Evolutionary conservation across 2,329 filamentous ascomycete species (phyloP).

Genomic region (Arthrocladium fulminans): DNA sequence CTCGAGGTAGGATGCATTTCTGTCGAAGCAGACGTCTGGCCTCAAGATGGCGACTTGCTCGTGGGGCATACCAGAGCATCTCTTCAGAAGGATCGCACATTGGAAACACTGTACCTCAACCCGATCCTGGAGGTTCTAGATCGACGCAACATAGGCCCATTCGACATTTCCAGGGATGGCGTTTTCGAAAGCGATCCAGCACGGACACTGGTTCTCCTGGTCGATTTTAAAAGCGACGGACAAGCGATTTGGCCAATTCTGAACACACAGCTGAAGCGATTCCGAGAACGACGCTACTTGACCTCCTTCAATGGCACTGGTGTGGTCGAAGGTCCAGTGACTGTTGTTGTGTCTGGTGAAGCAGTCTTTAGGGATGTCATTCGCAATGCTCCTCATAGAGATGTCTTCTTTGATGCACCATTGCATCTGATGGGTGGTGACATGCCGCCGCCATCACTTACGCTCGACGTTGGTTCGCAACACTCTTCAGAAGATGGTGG

Average conservation of each 20-base stretch:
- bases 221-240: slow-evolving; percentile 43
- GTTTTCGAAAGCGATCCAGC: slow-evolving; percentile 43
- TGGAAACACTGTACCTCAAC: slow-evolving; percentile 45
- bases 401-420: slow-evolving; percentile 50
- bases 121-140: slow-evolving; percentile 44
- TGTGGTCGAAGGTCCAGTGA: slow-evolving; percentile 39
- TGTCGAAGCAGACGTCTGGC: slow-evolving; percentile 52
- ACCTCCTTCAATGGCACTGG: slow-evolving; percentile 42
- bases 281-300: slow-evolving; percentile 43
- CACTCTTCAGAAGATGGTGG: slow-evolving; percentile 26
- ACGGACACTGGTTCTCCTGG: slow-evolving; percentile 44
- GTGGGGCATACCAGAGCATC: slow-evolving; percentile 46
- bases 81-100: slow-evolving; percentile 39
- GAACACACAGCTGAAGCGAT: slow-evolving; percentile 35
- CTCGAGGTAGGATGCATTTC: slow-evolving; percentile 46
- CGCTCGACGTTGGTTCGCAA: too few species aligned
- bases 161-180: slow-evolving; percentile 31
- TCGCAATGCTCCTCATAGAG: slow-evolving; percentile 40
- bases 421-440: slow-evolving; percentile 32
- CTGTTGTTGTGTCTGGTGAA: slow-evolving; percentile 47
- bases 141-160: slow-evolving; percentile 36
- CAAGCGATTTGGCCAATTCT: slow-evolving; percentile 31
- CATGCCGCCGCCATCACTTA: too few species aligned
- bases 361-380: slow-evolving; percentile 42
- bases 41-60: slow-evolving; percentile 44